Percentiles rank a stretch among this genome's conserved stretches.
phyloP scores from a whole-genome alignment of 495 filamentous ascomycete species.

The Penicillium angulare region DNA sequence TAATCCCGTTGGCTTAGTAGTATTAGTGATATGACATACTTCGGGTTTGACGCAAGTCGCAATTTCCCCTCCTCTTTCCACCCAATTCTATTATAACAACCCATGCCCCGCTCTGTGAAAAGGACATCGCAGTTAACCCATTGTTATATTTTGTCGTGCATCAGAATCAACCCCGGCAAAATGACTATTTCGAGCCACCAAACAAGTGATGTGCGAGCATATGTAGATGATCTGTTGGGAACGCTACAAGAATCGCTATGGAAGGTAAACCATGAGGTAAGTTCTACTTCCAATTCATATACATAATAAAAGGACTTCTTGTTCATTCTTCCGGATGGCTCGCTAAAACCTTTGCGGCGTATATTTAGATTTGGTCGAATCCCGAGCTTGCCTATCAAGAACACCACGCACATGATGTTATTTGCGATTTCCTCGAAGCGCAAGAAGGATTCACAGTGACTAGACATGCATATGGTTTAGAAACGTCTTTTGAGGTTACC shows the following conservation, averaged over 20 bases:
- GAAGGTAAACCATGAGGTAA: constrained; percentile 28
- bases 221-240: constrained; percentile 25
- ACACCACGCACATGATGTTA: constrained; percentile 54
- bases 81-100: too few relatives aligned
- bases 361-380: constrained; percentile 56
- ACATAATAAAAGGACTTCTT: neutral
- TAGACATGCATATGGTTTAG: constrained; percentile 44
- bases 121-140: too few relatives aligned
- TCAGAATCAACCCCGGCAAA: too few relatives aligned
- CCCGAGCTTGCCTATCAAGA: constrained; percentile 60
- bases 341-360: neutral
- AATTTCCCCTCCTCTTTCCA: too few relatives aligned
- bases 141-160: too few relatives aligned
- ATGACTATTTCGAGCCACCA: constrained; percentile 19
- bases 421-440: constrained; percentile 53
- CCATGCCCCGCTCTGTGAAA: too few relatives aligned
- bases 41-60: too few relatives aligned
- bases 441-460: constrained; percentile 59
- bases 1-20: too few relatives aligned
- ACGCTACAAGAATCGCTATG: constrained; percentile 25
- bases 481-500: constrained; percentile 38
- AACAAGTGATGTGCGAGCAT: constrained; percentile 27
- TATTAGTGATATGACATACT: too few relatives aligned
- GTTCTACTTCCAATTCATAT: neutral
- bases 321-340: neutral